Conservation (phyloP, 768 basidiomycete genomes). For the Termitomyces sp. region DNA sequence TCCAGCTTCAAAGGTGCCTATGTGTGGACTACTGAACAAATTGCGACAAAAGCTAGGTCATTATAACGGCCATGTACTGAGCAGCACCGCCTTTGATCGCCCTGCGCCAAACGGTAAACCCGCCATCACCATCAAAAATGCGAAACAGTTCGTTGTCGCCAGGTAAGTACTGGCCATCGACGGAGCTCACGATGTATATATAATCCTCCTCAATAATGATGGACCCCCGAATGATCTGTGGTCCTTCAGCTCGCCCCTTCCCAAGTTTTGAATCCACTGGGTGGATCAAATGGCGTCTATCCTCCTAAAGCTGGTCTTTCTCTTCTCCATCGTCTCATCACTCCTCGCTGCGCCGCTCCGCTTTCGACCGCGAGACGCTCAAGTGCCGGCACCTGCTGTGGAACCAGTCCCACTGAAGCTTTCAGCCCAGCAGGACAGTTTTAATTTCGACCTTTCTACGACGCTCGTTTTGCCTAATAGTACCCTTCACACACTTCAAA, state of each 20-base stretch:
- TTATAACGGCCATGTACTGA: neutral
- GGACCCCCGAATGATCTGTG: conserved; percentile 20
- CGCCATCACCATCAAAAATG: conserved; percentile 12
- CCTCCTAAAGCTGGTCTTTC: conserved; percentile 20
- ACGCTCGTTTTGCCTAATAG: conserved; percentile 16
- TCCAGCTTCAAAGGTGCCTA: neutral
- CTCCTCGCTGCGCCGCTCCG: conserved; percentile 17
- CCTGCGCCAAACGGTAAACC: neutral
- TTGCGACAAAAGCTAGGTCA: neutral
- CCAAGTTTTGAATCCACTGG: conserved; percentile 16
- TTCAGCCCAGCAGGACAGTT: conserved; percentile 18
- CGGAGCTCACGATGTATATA: conserved; percentile 3
- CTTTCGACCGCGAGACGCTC: conserved; percentile 6
- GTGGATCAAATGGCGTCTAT: conserved; percentile 18
- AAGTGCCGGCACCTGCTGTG: conserved; percentile 1
- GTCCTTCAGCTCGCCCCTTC: conserved; percentile 13
- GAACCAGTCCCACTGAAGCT: conserved; percentile 13
- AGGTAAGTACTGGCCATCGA: neutral
- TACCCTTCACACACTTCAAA: conserved; percentile 9
- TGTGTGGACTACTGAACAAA: neutral
- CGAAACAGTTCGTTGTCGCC: neutral
- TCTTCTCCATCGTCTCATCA: conserved; percentile 6
- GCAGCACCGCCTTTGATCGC: neutral
- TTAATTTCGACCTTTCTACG: conserved; percentile 19
- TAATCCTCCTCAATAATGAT: neutral